Percentiles rank a stretch among this genome's conserved stretches.
These are phyloP conservation scores for Pyrenula aspistea DNA, from an alignment of 495 filamentous ascomycete genomes.

Conservation along the genomic window DNA sequence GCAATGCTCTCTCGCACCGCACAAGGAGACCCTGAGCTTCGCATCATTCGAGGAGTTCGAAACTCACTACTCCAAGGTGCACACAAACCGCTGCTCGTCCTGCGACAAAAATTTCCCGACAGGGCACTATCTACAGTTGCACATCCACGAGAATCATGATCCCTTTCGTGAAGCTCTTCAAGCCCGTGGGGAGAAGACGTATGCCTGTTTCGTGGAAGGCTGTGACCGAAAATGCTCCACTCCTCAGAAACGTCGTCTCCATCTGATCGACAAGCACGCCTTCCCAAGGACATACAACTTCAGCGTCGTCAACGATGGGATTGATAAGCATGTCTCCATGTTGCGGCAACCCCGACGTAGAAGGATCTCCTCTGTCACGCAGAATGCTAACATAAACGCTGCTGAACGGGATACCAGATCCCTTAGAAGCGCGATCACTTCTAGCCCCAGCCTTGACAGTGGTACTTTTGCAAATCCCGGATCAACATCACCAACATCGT, in stretches of 20 bases:
- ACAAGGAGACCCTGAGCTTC: slow-evolving; percentile 57
- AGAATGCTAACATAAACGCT: slow-evolving; percentile 19
- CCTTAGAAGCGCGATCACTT: not conserved
- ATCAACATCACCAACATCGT: not conserved
- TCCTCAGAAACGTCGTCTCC: slow-evolving; percentile 69
- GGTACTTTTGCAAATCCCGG: not conserved
- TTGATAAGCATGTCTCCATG: slow-evolving; percentile 73
- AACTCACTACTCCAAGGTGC: slow-evolving; percentile 66
- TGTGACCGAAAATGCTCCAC: slow-evolving; percentile 81
- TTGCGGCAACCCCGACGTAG: slow-evolving; percentile 44
- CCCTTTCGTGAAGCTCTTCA: slow-evolving; percentile 54
- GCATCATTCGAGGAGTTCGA: slow-evolving; percentile 73
- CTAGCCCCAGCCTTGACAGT: not conserved
- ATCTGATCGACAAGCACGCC: slow-evolving; percentile 88
- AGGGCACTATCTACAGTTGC: slow-evolving; percentile 58
- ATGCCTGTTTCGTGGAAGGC: slow-evolving; percentile 75
- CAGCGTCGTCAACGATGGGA: slow-evolving; percentile 72
- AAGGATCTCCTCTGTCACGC: slow-evolving; percentile 32
- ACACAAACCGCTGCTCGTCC: slow-evolving; percentile 74
- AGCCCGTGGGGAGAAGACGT: slow-evolving; percentile 79
- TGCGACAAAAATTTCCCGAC: slow-evolving; percentile 73
- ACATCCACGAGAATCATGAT: slow-evolving; percentile 92
- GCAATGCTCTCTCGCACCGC: slow-evolving; percentile 71
- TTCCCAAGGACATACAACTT: slow-evolving; percentile 93
- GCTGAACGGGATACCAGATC: slow-evolving; percentile 14